Conservation (phyloP, 129 eudicot species). For the Chrysanthemum makinoi region DNA sequence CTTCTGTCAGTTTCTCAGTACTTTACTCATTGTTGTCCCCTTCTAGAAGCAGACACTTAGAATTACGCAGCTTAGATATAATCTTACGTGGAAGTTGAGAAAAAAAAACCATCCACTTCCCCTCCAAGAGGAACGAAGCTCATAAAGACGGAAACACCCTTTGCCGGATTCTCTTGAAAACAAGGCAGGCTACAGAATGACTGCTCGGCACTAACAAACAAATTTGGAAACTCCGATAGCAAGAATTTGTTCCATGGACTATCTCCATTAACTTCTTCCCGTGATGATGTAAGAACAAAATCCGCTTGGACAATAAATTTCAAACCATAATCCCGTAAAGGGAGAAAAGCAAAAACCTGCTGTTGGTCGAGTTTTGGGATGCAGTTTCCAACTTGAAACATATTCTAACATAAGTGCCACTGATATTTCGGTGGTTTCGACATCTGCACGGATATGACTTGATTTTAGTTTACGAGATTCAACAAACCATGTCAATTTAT, state of each 20-base stretch:
- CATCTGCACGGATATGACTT: slow-evolving; percentile 47
- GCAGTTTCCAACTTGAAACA: slow-evolving; percentile 40
- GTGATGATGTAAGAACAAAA: slow-evolving; percentile 78
- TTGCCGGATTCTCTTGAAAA: slow-evolving; percentile 54
- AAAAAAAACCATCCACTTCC: slow-evolving; percentile 82
- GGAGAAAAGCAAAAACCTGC: slow-evolving; percentile 84
- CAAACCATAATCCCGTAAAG: slow-evolving; percentile 69
- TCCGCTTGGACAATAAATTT: slow-evolving; percentile 85
- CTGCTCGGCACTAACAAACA: slow-evolving; percentile 61
- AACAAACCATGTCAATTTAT: slow-evolving; percentile 68
- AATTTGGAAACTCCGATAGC: slow-evolving; percentile 66
- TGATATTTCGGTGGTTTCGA: slow-evolving; percentile 68
- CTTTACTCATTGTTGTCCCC: slow-evolving; percentile 49
- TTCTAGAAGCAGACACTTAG: slow-evolving; percentile 73
- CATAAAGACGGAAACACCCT: slow-evolving; percentile 67
- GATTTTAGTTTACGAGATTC: slow-evolving; percentile 52
- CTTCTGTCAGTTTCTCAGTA: slow-evolving; percentile 53
- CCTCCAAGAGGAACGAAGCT: slow-evolving; percentile 75
- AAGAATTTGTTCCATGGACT: slow-evolving; percentile 88
- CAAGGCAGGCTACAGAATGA: slow-evolving; percentile 69
- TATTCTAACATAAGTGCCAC: slow-evolving; percentile 60
- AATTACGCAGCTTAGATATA: slow-evolving; percentile 51
- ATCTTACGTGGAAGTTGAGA: slow-evolving; percentile 75
- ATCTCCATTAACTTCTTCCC: slow-evolving; percentile 83
- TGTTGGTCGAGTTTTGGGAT: slow-evolving; percentile 55